phyloP scores from a whole-genome alignment of 768 basidiomycete genomes.

The Sarcodon aspratus region DNA sequence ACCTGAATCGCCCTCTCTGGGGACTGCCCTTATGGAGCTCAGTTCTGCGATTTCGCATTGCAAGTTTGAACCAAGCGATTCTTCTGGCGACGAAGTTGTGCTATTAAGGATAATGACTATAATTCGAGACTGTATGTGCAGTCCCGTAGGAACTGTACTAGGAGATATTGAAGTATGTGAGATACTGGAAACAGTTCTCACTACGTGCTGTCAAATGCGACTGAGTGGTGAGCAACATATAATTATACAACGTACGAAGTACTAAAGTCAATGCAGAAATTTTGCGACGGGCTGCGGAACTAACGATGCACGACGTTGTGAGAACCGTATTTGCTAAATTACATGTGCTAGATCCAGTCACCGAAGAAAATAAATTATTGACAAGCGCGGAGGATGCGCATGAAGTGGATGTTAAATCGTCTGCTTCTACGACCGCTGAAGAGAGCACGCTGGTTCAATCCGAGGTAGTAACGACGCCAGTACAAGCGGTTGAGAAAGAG shows the following conservation, averaged over 20 bases:
- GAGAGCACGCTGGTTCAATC: conserved; percentile 10
- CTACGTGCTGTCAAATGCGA: conserved; percentile 94
- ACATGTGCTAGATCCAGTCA: conserved; percentile 47
- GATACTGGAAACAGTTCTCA: conserved; percentile 95
- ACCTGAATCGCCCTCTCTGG: conserved; percentile 40
- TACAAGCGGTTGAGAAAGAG: not conserved
- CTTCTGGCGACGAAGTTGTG: conserved; percentile 95
- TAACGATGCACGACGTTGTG: conserved; percentile 81
- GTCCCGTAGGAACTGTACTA: conserved; percentile 54
- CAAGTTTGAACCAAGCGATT: conserved; percentile 96
- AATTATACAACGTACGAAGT: not conserved
- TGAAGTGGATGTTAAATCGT: conserved; percentile 44
- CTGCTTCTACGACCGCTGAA: conserved; percentile 13
- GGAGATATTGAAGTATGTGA: conserved; percentile 96
- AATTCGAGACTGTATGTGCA: conserved; percentile 73
- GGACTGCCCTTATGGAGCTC: conserved; percentile 65
- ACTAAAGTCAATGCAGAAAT: conserved; percentile 44
- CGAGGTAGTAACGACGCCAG: not conserved
- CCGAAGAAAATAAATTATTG: conserved; percentile 57
- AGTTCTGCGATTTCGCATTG: conserved; percentile 89
- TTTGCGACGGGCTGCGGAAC: conserved; percentile 78
- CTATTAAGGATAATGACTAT: conserved; percentile 85
- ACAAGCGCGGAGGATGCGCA: conserved; percentile 36
- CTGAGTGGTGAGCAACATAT: conserved; percentile 62
- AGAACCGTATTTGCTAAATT: conserved; percentile 72